Conservation (phyloP, 2,329 filamentous ascomycete genomes). For the Botryotinia calthae region DNA sequence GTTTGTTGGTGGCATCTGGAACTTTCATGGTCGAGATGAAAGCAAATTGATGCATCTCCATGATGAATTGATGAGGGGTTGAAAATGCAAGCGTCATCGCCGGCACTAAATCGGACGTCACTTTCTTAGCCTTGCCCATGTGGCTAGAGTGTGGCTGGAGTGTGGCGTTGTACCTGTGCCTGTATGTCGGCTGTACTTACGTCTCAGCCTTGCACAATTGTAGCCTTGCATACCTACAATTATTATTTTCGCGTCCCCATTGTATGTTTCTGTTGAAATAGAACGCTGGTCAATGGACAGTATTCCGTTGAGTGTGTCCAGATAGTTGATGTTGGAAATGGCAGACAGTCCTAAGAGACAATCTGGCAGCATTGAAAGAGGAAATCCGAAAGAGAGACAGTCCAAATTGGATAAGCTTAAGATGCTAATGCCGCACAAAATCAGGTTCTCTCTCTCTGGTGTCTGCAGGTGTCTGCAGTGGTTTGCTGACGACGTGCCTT, state of each 20-base stretch:
- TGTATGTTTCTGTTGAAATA: background rate
- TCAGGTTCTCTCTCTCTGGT: background rate
- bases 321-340: no score
- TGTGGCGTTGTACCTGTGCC: background rate
- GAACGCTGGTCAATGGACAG: background rate
- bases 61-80: background rate
- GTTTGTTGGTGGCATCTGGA: slow-evolving; percentile 38
- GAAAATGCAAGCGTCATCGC: slow-evolving; percentile 16
- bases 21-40: slow-evolving; percentile 13
- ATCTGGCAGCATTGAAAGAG: background rate
- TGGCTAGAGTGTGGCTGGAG: background rate
- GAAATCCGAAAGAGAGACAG: background rate
- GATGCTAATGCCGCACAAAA: background rate
- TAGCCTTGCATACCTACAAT: background rate
- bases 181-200: background rate
- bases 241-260: background rate
- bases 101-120: slow-evolving; percentile 10
- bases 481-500: background rate
- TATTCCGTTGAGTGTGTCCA: background rate
- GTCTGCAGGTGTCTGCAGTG: background rate
- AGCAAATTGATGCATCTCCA: background rate
- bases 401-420: background rate
- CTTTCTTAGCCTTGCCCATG: background rate
- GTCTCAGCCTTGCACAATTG: background rate
- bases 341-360: background rate